A percentile compares a stretch with the other conserved stretches of the same genome.
These are phyloP conservation scores for Paraconiothyrium sp. DNA, from an alignment of 2,329 filamentous ascomycete species.

Conservation along the genomic window DNA sequence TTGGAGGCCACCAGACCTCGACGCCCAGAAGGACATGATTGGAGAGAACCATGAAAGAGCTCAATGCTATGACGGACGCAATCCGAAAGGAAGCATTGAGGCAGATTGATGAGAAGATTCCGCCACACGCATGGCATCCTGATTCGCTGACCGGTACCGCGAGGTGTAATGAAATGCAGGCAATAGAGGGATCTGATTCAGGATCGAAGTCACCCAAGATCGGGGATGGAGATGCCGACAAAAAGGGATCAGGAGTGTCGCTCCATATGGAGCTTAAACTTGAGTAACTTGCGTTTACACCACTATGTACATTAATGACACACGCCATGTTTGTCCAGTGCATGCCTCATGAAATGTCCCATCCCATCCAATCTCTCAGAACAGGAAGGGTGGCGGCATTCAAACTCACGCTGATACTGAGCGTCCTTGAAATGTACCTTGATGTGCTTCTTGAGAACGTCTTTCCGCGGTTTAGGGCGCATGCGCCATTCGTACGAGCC, in stretches of 20 bases:
- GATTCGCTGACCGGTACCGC: not conserved
- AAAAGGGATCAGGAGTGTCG: too few relatives aligned
- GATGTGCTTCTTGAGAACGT: conserved; percentile 26
- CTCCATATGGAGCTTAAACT: too few relatives aligned
- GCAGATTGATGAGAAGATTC: conserved; percentile 21
- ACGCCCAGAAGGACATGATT: conserved; percentile 1
- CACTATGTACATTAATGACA: conserved; percentile 17
- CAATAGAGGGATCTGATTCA: not conserved
- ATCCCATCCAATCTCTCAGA: conserved; percentile 12
- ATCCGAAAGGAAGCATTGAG: conserved; percentile 26
- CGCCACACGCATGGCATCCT: conserved; percentile 12
- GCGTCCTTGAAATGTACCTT: conserved; percentile 19
- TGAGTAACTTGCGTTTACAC: not conserved
- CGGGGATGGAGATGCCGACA: not conserved
- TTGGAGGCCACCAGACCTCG: conserved; percentile 51
- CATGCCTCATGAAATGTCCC: conserved; percentile 24
- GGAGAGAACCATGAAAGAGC: conserved; percentile 15
- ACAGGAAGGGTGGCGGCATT: conserved; percentile 20
- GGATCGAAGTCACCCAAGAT: not conserved
- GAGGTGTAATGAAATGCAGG: not conserved
- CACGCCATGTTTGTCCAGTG: conserved; percentile 17
- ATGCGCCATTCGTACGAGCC: conserved; percentile 23
- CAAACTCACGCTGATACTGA: conserved; percentile 19
- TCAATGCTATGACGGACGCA: conserved; percentile 23
- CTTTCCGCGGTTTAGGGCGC: conserved; percentile 21